Evolutionary conservation across 1,284 basidiomycete species (phyloP), one percentile per base, ranked within the genome.

Genomic region (Trichosporon sp.): DNA sequence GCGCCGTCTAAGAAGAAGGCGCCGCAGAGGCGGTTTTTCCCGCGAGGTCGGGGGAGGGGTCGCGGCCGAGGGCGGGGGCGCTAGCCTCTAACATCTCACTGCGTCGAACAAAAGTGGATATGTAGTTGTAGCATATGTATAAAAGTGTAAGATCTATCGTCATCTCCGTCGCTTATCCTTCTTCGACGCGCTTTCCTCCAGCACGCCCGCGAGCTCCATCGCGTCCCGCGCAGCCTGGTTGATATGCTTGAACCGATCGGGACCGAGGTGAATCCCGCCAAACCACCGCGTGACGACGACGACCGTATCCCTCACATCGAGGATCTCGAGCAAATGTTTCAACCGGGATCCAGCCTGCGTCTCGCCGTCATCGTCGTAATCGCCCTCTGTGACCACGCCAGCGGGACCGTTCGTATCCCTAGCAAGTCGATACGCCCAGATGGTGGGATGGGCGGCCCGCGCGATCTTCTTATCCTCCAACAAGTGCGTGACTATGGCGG

Each of bases 331-430:
- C 1, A 97, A 86, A 81, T 96, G 94, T 0, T 92, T 92, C 31
- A 97, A 84, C 2, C 94, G 88, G 38, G 91, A 89, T 5, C 95
- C 94, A 6, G 95, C 95, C 0, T 93, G 93, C 0, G 91, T 90
- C 84, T 98, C 95, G 1, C 94, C 93, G 74, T 97, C 92, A 73
- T 98, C 95, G 73, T 96, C 93, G 73, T 96, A 95, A 80, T 97
- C 94, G 40, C 79, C 73, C 65, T 78, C 75, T 21, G 76, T 74
- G 0, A 83, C 74, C 54, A 74, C 74, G 12, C 80, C 81, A 16
- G 79, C 81, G 1, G 75, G 73, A 1, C 81, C 81, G 0, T 80
- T 79, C 1, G 79, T 76, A 1, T 83, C 77, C 68, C 78, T 78
- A 8, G 75, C 77, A 32, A 84, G 78, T 35, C 84, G 76, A 76